Evolutionary conservation across 208 protist species (phyloP).

Genomic region (Acanthamoeba healyi): DNA sequence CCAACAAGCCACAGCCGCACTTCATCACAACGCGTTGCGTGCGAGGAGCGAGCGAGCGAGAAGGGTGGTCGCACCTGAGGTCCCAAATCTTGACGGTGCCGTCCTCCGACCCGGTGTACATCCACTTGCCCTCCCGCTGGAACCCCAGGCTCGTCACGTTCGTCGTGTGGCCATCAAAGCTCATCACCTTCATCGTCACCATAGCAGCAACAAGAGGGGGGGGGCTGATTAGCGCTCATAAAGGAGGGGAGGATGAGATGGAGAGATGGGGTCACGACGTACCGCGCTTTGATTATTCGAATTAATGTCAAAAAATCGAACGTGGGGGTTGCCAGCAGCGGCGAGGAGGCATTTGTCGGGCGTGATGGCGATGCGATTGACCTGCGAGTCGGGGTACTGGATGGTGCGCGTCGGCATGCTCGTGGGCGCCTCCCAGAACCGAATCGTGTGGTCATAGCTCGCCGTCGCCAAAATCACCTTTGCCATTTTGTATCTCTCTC

Average conservation of each 20-base stretch:
- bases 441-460: conserved; percentile 86
- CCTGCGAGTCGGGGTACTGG: conserved; percentile 91
- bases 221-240: too few species aligned
- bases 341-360: conserved; percentile 91
- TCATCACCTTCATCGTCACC: conserved; percentile 84
- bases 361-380: conserved; percentile 91
- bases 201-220: too few species aligned
- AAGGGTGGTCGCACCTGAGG: too few species aligned
- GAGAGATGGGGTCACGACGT: too few species aligned
- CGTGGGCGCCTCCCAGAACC: conserved; percentile 93
- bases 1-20: too few species aligned
- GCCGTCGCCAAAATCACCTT: neutral
- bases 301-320: conserved; percentile 90
- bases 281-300: conserved; percentile 82
- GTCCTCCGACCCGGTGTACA: conserved; percentile 93
- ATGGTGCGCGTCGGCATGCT: conserved; percentile 90
- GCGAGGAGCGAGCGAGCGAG: too few species aligned
- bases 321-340: conserved; percentile 90
- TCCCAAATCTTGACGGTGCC: conserved; percentile 94
- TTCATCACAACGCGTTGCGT: too few species aligned
- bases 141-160: conserved; percentile 93
- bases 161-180: conserved; percentile 90
- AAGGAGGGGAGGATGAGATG: neutral
- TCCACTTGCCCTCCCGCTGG: conserved; percentile 92
- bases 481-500: too few species aligned